Evolutionary conservation across 2,329 filamentous ascomycete genomes (phyloP), one percentile per base, ranked within the genome.

Genomic region (Paecilomyces variotii): DNA sequence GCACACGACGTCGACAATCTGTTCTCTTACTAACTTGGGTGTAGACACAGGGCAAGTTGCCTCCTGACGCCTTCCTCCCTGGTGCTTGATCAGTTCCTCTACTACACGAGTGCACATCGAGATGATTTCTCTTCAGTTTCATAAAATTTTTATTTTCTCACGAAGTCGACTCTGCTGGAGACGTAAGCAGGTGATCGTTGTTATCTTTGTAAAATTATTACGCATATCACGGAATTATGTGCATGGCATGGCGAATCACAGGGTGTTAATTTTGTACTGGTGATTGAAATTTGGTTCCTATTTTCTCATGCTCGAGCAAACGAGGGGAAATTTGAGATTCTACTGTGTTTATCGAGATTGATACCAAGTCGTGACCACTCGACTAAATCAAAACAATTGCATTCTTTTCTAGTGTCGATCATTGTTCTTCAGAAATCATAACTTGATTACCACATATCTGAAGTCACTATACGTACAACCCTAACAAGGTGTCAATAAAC

Each of bases 51-150:
- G 71, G 70, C 27, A 64, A 79, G 62, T 69, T 84, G 57, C 82
- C 81, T 45, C 63, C 78, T 3, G 76, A 80, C 52, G 82, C 82
- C 55, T 84, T 82, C 53, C 63, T 74, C 53, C 61, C 68, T 56
- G 63, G 61, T 24, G 24, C 12, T 55, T 30, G 30, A 55, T 55
- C 27, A 14, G 14, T 14, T 27, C 14, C 9, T 10, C 3, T 4
- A 53, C 25, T 10, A 14, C 25, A 26, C 12, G 10, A 53, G 28
- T 14, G 51, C 14, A 24, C 6, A 19, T 6, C 50, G 50, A 6
- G 27, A 52, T 26, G 2, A 28, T 52, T 28, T 28, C 24, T 52
- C 27, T 52, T 52, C 25, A 12, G 25, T 57, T 51, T 39, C 9
- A 53, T 52, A 28, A 14, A 28, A n/a, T 19, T 52, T 34, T 53